These are phyloP conservation scores for Fragaria ananassa DNA, from an alignment of 306 rosid genomes.

Conservation along the genomic window DNA sequence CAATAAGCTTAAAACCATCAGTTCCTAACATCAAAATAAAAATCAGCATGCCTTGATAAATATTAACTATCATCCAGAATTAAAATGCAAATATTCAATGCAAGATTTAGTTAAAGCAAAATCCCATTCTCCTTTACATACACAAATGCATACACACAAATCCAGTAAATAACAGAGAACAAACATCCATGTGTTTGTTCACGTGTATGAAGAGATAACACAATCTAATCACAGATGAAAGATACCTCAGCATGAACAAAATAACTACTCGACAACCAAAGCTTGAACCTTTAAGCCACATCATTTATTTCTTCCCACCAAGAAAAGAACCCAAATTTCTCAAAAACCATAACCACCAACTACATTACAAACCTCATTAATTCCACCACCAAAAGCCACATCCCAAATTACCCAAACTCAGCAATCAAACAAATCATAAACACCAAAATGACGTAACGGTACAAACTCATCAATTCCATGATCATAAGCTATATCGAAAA, in stretches of 20 bases:
- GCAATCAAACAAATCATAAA: neutral
- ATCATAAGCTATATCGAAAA: neutral
- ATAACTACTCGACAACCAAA: neutral
- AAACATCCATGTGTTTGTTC: neutral
- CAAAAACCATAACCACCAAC: neutral
- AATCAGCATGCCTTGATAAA: neutral
- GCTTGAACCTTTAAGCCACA: neutral
- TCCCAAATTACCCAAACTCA: neutral
- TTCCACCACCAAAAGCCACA: neutral
- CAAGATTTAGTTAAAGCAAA: neutral
- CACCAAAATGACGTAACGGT: neutral
- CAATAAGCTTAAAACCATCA: neutral
- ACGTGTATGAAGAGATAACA: neutral
- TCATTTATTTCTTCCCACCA: neutral
- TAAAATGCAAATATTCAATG: neutral
- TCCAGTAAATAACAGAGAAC: neutral
- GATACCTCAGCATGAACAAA: neutral
- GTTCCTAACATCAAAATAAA: neutral
- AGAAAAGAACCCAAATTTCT: neutral
- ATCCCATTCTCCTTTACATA: neutral
- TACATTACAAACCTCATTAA: neutral
- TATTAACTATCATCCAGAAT: neutral
- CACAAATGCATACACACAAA: neutral
- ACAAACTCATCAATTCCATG: neutral
- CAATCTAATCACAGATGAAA: neutral